A percentile compares a stretch with the other conserved stretches of the same genome.
These are phyloP conservation scores for Waltergamsia citrina DNA, from an alignment of 2,329 filamentous ascomycete species.

Conservation along the genomic window DNA sequence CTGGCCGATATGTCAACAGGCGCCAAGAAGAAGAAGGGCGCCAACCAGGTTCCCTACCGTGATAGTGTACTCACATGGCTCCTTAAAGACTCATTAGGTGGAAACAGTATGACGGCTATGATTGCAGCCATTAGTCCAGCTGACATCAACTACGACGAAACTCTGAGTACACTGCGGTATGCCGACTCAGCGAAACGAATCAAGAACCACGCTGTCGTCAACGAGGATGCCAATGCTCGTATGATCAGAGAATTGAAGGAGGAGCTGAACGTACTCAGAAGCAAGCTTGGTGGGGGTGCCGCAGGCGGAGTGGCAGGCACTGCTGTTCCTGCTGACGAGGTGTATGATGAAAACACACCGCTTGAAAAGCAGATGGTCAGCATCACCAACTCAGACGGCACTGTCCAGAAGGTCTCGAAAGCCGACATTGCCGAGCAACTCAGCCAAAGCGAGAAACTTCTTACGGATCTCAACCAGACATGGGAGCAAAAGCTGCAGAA, in stretches of 20 bases:
- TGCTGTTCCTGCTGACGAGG: constrained; percentile 56
- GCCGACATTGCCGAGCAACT: constrained; percentile 96
- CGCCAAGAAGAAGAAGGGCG: constrained; percentile 67
- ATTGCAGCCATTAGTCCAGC: constrained; percentile 97
- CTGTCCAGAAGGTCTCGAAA: constrained; percentile 91
- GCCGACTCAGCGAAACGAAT: constrained; percentile 97
- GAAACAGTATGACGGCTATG: constrained; percentile 99
- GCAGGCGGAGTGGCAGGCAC: constrained; percentile 34
- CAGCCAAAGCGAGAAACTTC: constrained; percentile 90
- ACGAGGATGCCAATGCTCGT: constrained; percentile 95
- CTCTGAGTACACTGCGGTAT: constrained; percentile 87
- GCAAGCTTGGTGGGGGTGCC: constrained; percentile 63
- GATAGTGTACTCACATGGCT: constrained; percentile 96
- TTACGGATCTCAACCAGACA: constrained; percentile 93
- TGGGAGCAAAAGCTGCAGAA: constrained; percentile 96
- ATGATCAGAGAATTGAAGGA: constrained; percentile 99
- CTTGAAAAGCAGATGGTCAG: constrained; percentile 94
- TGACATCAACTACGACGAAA: constrained; percentile 99
- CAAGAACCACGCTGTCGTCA: constrained; percentile 99
- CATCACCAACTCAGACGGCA: constrained; percentile 77
- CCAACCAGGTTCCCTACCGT: constrained; percentile 81
- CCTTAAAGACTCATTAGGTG: constrained; percentile 90
- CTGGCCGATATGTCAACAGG: constrained; percentile 82
- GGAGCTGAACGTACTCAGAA: constrained; percentile 74
- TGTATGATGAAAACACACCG: constrained; percentile 88